Evolutionary conservation across 805 yeast genomes (phyloP).

Genomic region (Brettanomyces naardenensis): DNA sequence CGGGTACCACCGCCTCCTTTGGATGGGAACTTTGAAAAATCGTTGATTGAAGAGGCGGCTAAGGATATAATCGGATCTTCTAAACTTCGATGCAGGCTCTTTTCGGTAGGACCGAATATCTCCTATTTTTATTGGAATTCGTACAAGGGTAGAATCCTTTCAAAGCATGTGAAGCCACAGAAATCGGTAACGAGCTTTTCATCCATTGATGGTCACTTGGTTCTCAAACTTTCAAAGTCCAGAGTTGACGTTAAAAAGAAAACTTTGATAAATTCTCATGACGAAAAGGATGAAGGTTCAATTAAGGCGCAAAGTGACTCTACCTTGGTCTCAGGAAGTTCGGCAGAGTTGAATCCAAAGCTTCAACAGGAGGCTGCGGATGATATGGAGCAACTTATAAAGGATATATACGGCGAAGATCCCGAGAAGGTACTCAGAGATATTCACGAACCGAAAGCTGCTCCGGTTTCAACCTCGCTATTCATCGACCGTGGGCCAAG

Average conservation of each 20-base stretch:
- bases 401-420: neutral
- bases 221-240: neutral
- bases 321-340: neutral
- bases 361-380: neutral
- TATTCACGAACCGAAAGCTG: neutral
- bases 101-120: neutral
- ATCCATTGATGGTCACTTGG: neutral
- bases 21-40: neutral
- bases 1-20: neutral
- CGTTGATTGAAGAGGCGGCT: neutral
- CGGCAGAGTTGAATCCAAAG: neutral
- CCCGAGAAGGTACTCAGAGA: neutral
- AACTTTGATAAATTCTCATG: neutral
- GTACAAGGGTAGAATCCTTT: neutral
- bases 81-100: neutral
- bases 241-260: neutral
- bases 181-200: neutral
- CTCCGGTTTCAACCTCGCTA: neutral
- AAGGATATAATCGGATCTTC: neutral
- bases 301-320: neutral
- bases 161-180: neutral
- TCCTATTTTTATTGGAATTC: constrained; percentile 1
- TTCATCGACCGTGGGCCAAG: constrained; percentile 22
- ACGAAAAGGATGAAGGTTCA: too few species aligned
- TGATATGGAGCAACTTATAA: constrained; percentile 1